Evolutionary conservation across 257 asterid genomes (phyloP), one percentile per base, ranked within the genome.

Genomic region (Gynochthodes officinalis): DNA sequence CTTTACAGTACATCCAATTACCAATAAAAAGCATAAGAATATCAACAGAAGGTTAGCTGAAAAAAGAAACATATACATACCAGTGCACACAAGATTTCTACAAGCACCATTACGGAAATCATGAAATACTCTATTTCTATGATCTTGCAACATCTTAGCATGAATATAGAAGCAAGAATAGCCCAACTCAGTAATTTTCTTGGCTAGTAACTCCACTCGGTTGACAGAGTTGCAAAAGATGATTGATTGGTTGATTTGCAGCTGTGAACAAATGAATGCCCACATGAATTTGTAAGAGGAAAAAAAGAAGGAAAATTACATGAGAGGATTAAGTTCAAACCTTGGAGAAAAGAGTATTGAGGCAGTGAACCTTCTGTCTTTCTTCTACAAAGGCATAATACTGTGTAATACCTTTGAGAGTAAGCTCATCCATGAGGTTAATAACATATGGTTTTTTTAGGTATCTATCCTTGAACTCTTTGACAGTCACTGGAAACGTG

Each of bases 41-140:
- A 49, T 10, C 43, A 67, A 48, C 60, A 35, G 49, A 57, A 46
- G 37, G 15, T 49, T 42, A n/a, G 61, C 52, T 32, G 6, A n/a
- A 37, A 68, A 70, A 1, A 13, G 14, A 52, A 33, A 37, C 37
- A 30, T 54, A 40, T 6, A 33, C 4, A 44, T 86, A 88, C 92
- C 95, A 32, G 97, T 86, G 84, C 96, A 90, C 28, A 87, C 94
- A 75, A 89, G 96, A 81, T 89, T 89, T 81, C 96, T 80, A 75
- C 96, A 89, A 76, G 94, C 91, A 74, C 96, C 96, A 79, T 84
- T 86, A 68, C 94, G 94, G 76, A 89, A 89, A 71, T 89, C 96
- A 60, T 89, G 96, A 78, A 89, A 89, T 48, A 89, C 96, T 80
- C 91, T 83, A 79, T 89, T 89, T 33, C 94, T 86, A 73, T 88